Base-by-base conservation (phyloP, 805 yeast species). In the Hanseniaspora occidentalis region DNA sequence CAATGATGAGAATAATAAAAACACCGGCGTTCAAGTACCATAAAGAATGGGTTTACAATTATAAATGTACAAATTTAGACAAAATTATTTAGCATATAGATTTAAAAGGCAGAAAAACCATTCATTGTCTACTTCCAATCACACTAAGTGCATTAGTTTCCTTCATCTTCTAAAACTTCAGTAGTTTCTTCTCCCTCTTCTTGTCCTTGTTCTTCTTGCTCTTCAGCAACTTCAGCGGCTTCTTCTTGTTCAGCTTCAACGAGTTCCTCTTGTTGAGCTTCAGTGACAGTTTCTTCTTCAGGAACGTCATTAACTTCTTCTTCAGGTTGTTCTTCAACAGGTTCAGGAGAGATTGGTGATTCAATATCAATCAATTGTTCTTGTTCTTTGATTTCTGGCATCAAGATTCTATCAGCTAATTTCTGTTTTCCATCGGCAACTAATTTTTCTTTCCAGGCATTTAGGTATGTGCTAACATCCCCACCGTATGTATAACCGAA, bases 401-500 rank as follows among this genome's bases (percentile, higher is more conserved):
- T 17, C 16, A 41, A 21, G 41, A 88, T 65, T 60, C 89, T 71
- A 9, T 72, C 76, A 40, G 88, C 78, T 36, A 84, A 64, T 39
- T 67, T 62, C 1, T 57, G 55, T 50, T 81, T 77, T 31, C 79
- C 82, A 29, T 64, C 59, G 11, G 60, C 52, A 2, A 40, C 53
- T 43, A 89, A 67, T 35, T 67, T 57, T 13, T 66, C 58, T 60
- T 82, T 83, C 97, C 98, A 89, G 43, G 63, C 57, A 10, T 64
- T 62, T 26, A 84, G 73, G 18, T 71, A 58, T 19, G 62, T 57
- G 23, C 64, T 57, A 21, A 77, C 57, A 39, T 65, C 64, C 14
- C 64, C 67, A 33, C 77, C 76, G 55, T 85, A 92, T 27, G 92
- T 79, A 36, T 71, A 66, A 27, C 82, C 82, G 47, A 92, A 72